Evolutionary conservation across 2,329 filamentous ascomycete species (phyloP), one percentile per base, ranked within the genome.

Genomic region (Sporothrix euskadiensis): DNA sequence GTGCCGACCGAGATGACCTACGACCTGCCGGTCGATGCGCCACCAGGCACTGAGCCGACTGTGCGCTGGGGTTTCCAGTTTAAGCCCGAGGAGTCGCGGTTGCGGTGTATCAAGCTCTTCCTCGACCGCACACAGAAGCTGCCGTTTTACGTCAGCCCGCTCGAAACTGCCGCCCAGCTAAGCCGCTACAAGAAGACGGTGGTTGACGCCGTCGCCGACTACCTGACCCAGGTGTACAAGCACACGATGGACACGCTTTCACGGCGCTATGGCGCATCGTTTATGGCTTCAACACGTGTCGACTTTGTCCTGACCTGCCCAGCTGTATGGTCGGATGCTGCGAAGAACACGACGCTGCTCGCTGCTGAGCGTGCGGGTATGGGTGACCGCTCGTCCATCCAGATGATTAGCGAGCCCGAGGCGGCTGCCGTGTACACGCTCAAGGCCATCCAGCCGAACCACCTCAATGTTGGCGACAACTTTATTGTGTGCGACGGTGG

Each of bases 51-150:
- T 0, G 80, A 83, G 8, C 85, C 88, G 7, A 86, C 79, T 0
- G 83, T 88, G 66, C 91, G 91, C 88, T 95, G 92, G 92, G 92
- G 92, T 0, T 94, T 94, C 80, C 91, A 94, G 80, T 93, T 94
- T 85, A 90, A 89, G 78, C 91, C 92, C 1, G 91, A 94, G 78
- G 91, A 94, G 81, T 86, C 90, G 63, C 88, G 92, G 26, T 86
- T 95, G 39, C 90, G 92, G 12, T 95, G 92, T 80, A 93, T 95
- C 84, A 95, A 95, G 84, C 87, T 95, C 32, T 94, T 94, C 79
- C 89, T 95, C 49, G 92, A 95, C 80, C 89, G 91, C 30, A 90
- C 91, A 59, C 92, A 94, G 81, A 93, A 93, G 81, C 85, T 95
- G 32, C 92, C 92, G 8, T 92, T 93, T 76, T 95, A 94, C 77